These are phyloP conservation scores for Botrytis pseudocinerea DNA, from an alignment of 2,329 filamentous ascomycete species.

Conservation along the genomic window DNA sequence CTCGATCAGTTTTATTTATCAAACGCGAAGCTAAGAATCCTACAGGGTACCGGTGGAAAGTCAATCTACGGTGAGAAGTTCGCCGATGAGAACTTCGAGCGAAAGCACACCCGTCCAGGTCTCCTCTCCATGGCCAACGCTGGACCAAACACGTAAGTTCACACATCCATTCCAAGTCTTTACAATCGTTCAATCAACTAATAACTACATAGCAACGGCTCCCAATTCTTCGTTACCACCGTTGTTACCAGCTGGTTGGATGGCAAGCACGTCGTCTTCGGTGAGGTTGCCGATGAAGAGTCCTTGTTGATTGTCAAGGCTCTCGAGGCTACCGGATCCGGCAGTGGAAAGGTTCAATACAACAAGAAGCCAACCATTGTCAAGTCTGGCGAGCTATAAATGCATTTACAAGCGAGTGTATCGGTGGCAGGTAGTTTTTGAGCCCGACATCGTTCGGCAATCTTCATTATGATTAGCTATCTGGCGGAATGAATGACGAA, in stretches of 20 bases:
- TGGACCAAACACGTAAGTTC: conserved; percentile 82
- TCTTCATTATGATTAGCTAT: conserved; percentile 22
- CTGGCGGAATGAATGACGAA: conserved; percentile 22
- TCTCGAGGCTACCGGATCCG: conserved; percentile 60
- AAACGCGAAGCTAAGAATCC: conserved; percentile 58
- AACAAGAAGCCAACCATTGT: conserved; percentile 59
- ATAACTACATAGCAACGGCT: conserved; percentile 76
- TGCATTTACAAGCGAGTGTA: conserved; percentile 43
- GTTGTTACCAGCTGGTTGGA: conserved; percentile 93
- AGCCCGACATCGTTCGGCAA: conserved; percentile 22
- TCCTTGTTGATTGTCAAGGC: conserved; percentile 57
- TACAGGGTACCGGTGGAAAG: conserved; percentile 78
- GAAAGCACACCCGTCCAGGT: conserved; percentile 72
- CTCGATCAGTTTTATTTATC: conserved; percentile 27
- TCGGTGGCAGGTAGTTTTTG: conserved; percentile 25
- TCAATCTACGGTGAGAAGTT: conserved; percentile 97
- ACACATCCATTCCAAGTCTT: conserved; percentile 53
- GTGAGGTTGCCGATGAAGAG: conserved; percentile 56
- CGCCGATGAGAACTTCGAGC: conserved; percentile 84
- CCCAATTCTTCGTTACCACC: conserved; percentile 97
- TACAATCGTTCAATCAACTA: conserved; percentile 57
- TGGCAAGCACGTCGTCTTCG: conserved; percentile 94
- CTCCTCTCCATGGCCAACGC: conserved; percentile 95
- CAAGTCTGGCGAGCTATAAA: conserved; percentile 45
- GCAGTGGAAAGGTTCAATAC: conserved; percentile 57